Evolutionary conservation across 2,329 filamentous ascomycete genomes (phyloP).

Genomic region (Fusarium sambucinum): DNA sequence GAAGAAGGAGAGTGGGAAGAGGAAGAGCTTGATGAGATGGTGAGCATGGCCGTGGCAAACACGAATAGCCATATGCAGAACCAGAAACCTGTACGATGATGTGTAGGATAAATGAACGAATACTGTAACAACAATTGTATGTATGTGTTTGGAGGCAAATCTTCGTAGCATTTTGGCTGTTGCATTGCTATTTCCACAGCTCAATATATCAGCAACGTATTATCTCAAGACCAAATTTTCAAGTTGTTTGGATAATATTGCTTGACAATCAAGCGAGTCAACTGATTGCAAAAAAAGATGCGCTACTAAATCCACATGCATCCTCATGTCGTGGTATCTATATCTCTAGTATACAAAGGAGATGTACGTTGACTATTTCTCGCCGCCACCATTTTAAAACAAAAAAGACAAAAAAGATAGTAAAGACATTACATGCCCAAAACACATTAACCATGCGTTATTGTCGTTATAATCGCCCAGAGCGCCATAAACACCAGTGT

Average conservation of each 20-base stretch:
- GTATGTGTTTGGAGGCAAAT: slow-evolving; percentile 30
- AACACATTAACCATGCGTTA: slow-evolving; percentile 25
- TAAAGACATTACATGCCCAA: slow-evolving; percentile 37
- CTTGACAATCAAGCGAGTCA: slow-evolving; percentile 8
- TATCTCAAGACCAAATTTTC: slow-evolving; percentile 13
- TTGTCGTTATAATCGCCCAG: slow-evolving; percentile 40
- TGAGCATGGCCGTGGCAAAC: slow-evolving; percentile 51
- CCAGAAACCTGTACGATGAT: slow-evolving; percentile 35
- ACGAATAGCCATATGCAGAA: slow-evolving; percentile 34
- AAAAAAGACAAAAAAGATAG: slow-evolving; percentile 11
- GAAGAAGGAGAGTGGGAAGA: slow-evolving; percentile 70
- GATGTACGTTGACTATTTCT: slow-evolving; percentile 28
- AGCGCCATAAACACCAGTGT: slow-evolving; percentile 37
- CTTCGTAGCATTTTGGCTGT: slow-evolving; percentile 12
- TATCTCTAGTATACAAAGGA: slow-evolving; percentile 50
- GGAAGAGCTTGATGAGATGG: slow-evolving; percentile 62
- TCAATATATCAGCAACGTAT: slow-evolving; percentile 27
- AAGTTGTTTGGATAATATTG: not conserved
- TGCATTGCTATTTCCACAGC: slow-evolving; percentile 21
- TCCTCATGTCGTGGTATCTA: slow-evolving; percentile 43
- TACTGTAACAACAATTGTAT: slow-evolving; percentile 47
- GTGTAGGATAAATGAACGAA: slow-evolving; percentile 28
- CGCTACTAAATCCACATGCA: slow-evolving; percentile 33
- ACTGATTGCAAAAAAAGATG: slow-evolving; percentile 17
- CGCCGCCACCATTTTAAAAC: slow-evolving; percentile 39